Evolutionary conservation across 225 moss, liverwort and hornwort genomes (phyloP), one percentile per base, ranked within the genome.

Genomic region (Neckera pumila): DNA sequence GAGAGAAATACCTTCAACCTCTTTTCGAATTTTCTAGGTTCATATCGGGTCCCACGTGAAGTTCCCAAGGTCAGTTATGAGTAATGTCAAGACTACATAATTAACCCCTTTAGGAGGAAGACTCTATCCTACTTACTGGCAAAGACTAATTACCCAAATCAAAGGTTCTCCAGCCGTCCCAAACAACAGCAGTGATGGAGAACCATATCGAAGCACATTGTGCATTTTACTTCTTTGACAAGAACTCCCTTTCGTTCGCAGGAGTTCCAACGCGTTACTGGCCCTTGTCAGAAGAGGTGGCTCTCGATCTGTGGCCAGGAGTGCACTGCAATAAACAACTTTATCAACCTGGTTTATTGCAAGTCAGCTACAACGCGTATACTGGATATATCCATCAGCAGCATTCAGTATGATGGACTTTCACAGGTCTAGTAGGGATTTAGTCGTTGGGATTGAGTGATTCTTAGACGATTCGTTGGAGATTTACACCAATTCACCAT

Each of bases 231-330:
- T 85, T 65, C 14, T 34, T 83, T 28, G 61, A 89, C 27, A 71
- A 71, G 34, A 53, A 77, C 76, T 77, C 26, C 65, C 15, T 66
- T 72, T 56, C 23, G 71, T 54, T 77, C 22, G 60, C 42, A 64
- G 25, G 77, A 42, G 60, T n/a, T 36, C 77, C 86, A 30, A 85
- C 34, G 65, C n/a, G 17, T 56, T 56, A n/a, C n/a, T 56, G 85
- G 13, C 84, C 76, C 83, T 88, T 91, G 76, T 82, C 90, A 75
- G 89, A 87, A 89, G 66, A 45, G 90, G 83, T 70, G 81, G 83
- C 25, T 82, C 27, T 64, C 80, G 87, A 76, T 78, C 89, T 86
- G 88, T 88, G 33, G 84, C 90, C 82, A 90, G 74, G 71, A 92
- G 87, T 87, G 42, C 80, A 59, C 54, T 54, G 54, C 77, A 78